A percentile compares a stretch with the other conserved stretches of the same genome.
Evolutionary conservation across 1,139 yeast genomes (phyloP).

Genomic region (Meyerozyma elateridarum): DNA sequence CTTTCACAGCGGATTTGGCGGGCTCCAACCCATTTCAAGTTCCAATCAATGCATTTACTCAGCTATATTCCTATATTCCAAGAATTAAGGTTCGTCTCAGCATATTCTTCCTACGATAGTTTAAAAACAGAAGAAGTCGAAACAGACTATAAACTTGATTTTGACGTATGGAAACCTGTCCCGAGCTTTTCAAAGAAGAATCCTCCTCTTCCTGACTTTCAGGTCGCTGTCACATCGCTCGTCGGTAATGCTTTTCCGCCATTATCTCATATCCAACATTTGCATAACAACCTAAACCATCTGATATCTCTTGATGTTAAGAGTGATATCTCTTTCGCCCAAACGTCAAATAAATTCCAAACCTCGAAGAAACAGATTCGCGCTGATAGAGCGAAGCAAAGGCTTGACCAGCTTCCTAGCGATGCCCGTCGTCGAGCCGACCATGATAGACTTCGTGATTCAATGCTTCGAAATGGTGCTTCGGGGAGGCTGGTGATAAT

Average conservation of each 20-base stretch:
- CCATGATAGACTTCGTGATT: conserved; percentile 25
- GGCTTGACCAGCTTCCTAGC: conserved; percentile 24
- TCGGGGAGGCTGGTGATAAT: conserved; percentile 44
- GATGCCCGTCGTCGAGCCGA: conserved; percentile 21
- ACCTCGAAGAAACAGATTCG: conserved; percentile 16
- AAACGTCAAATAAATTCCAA: conserved; percentile 7
- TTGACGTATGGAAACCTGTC: conserved; percentile 83
- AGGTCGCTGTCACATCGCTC: conserved; percentile 57
- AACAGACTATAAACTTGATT: conserved; percentile 32
- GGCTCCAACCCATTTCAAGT: too few relatives aligned
- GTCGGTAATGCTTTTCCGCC: conserved; percentile 50
- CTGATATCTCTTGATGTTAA: background rate
- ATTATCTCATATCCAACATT: conserved; percentile 27
- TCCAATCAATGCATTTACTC: conserved; percentile 25
- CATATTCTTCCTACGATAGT: conserved; percentile 18
- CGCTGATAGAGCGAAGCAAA: conserved; percentile 20
- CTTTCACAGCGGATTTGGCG: too few relatives aligned
- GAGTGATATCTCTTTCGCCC: too few relatives aligned
- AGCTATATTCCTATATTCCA: conserved; percentile 35
- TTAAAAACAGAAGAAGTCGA: conserved; percentile 7
- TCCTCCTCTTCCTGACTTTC: conserved; percentile 68
- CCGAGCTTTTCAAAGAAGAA: conserved; percentile 62
- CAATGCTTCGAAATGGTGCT: conserved; percentile 37
- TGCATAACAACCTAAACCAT: conserved; percentile 9
- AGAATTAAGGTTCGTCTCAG: conserved; percentile 32